Base-by-base conservation (phyloP, 2,329 filamentous ascomycete species). In the Claviceps maximensis region DNA sequence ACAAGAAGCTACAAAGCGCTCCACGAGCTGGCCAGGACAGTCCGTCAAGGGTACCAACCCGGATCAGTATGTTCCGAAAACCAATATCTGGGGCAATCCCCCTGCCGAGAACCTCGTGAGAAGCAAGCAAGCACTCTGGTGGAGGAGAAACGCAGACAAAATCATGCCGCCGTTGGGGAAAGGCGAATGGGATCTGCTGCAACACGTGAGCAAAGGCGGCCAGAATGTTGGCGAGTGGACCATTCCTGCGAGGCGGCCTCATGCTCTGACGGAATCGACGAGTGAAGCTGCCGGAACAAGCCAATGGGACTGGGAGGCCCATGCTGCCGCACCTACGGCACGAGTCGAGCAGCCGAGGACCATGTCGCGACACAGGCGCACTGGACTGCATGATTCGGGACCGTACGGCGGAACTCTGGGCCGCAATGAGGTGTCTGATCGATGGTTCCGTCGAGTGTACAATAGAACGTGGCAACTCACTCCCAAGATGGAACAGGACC, bases 181-280 rank as follows among this genome's bases (percentile, higher is more conserved):
- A 29, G 66, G 68, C 19, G 78, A 83, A 60, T 84, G 79, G 79
- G 70, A 82, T 15, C 61, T 72, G 15, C 63, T 84, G n/a, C 64
- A 64, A n/a, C 63, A 65, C 25, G 58, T 84, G 38, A 70, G 70
- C 3, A 56, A 59, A 8, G 79, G 74, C 1, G 65, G 65, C 27
- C 70, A 70, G 10, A 59, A 60, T 48, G 50, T 55, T 21, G 55
- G 56, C 3, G 64, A 70, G 33, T 74, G 71, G 66, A 59, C 54
- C 19, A 57, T 74, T 1, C 72, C 74, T 15, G 23, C 57, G 21
- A 59, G 66, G 47, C 61, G 66, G n/a, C 53, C 55, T 21, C 51
- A 56, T 47, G 62, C 60, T 29, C 59, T 47, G 13, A 48, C 53
- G 3, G 7, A 56, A 15, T 15, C n/a, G 8, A 15, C 15, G 8